Percentiles rank a stretch among this genome's conserved stretches.
These are phyloP conservation scores for Microsporum ferrugineum DNA, from an alignment of 2,329 filamentous ascomycete genomes.

Conservation along the genomic window DNA sequence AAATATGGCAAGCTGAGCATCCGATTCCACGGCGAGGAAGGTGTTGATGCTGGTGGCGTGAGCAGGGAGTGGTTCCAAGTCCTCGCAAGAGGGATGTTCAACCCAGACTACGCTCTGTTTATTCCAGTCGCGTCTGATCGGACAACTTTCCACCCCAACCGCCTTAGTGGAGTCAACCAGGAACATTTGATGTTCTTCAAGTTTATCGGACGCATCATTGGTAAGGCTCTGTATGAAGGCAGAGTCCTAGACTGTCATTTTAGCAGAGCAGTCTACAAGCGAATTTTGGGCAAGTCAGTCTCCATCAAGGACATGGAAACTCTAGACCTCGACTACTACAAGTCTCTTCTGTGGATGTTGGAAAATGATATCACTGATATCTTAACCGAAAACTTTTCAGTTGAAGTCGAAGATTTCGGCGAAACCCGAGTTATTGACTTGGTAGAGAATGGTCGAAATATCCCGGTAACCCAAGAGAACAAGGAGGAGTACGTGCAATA, in stretches of 20 bases:
- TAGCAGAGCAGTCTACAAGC: constrained; percentile 96
- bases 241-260: constrained; percentile 97
- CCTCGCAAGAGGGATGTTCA: constrained; percentile 95
- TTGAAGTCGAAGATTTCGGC: constrained; percentile 89
- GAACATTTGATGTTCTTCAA: constrained; percentile 98
- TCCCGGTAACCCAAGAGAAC: constrained; percentile 92
- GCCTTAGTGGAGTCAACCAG: constrained; percentile 81
- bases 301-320: constrained; percentile 99
- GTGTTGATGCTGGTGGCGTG: constrained; percentile 93
- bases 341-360: constrained; percentile 95
- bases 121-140: constrained; percentile 92
- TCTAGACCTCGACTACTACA: constrained; percentile 96
- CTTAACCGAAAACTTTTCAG: constrained; percentile 89
- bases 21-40: constrained; percentile 92
- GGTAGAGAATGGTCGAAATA: constrained; percentile 74
- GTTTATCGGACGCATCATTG: constrained; percentile 96
- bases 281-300: constrained; percentile 85
- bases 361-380: constrained; percentile 98
- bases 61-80: constrained; percentile 99
- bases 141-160: constrained; percentile 97
- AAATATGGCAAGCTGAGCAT: constrained; percentile 98
- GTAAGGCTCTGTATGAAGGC: constrained; percentile 93
- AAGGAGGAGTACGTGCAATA: constrained; percentile 95
- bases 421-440: constrained; percentile 80
- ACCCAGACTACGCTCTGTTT: constrained; percentile 93